Evolutionary conservation across 2,329 filamentous ascomycete species (phyloP).

Genomic region (Aquanectria penicillioides): DNA sequence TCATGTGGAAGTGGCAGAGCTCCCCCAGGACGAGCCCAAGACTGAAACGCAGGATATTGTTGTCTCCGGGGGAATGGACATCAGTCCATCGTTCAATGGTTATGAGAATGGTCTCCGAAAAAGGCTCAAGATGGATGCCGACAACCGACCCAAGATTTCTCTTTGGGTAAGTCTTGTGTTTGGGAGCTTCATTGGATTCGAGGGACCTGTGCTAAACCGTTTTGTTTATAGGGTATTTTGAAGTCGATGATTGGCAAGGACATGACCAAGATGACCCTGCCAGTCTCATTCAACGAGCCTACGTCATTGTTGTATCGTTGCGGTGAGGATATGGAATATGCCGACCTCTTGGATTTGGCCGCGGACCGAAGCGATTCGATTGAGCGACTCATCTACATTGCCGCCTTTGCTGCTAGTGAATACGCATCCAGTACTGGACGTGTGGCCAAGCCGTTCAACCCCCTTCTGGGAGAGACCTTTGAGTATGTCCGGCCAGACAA

Average conservation of each 20-base stretch:
- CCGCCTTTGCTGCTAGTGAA: conserved; percentile 94
- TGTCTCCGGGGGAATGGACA: conserved; percentile 63
- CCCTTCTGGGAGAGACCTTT: conserved; percentile 93
- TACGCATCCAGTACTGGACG: conserved; percentile 97
- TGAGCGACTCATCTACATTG: conserved; percentile 93
- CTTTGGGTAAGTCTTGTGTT: conserved; percentile 96
- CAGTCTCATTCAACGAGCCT: conserved; percentile 98
- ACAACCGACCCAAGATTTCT: conserved; percentile 92
- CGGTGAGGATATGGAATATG: conserved; percentile 98
- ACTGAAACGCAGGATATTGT: conserved; percentile 55
- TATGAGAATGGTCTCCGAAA: conserved; percentile 90
- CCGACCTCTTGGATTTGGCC: conserved; percentile 88
- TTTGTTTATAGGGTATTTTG: conserved; percentile 89
- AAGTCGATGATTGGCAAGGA: conserved; percentile 99
- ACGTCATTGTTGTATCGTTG: conserved; percentile 95
- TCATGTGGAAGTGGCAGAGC: conserved; percentile 81
- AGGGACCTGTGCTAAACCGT: no score
- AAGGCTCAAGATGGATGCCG: conserved; percentile 86
- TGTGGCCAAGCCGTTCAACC: conserved; percentile 98
- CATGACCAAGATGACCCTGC: conserved; percentile 99
- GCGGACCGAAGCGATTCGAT: conserved; percentile 87
- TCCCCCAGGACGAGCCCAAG: conserved; percentile 62
- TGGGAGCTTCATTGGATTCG: no score
- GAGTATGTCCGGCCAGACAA: conserved; percentile 97
- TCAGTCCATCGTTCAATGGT: conserved; percentile 82